phyloP scores from a whole-genome alignment of 2,329 filamentous ascomycete species.

The Xylaria sp. region DNA sequence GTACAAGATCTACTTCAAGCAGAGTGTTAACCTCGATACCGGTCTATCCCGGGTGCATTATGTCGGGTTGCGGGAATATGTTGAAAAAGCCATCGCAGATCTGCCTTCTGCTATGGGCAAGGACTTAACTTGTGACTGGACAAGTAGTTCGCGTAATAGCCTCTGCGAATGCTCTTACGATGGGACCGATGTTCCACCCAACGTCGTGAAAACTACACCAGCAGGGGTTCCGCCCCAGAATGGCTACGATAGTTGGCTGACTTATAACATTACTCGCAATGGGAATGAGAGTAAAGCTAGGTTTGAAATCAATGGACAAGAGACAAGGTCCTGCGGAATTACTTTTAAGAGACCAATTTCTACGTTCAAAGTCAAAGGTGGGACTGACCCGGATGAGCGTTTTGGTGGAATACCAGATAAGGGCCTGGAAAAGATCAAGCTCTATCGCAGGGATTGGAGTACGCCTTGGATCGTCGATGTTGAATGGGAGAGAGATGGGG shows the following conservation, averaged over 20 bases:
- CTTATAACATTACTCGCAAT: slow-evolving; percentile 66
- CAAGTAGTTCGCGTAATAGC: slow-evolving; percentile 58
- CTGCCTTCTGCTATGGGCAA: slow-evolving; percentile 78
- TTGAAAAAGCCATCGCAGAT: slow-evolving; percentile 72
- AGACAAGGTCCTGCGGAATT: slow-evolving; percentile 83
- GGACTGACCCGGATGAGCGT: slow-evolving; percentile 68
- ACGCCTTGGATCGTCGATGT: slow-evolving; percentile 81
- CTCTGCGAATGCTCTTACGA: slow-evolving; percentile 77
- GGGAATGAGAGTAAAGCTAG: slow-evolving; percentile 61
- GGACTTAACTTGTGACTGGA: slow-evolving; percentile 62
- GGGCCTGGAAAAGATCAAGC: slow-evolving; percentile 74
- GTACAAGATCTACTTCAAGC: slow-evolving; percentile 88
- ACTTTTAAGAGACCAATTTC: slow-evolving; percentile 75
- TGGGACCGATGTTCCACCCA: slow-evolving; percentile 69
- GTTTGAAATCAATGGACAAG: slow-evolving; percentile 75
- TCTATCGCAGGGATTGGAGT: slow-evolving; percentile 87
- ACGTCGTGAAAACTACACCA: slow-evolving; percentile 64
- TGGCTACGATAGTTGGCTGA: slow-evolving; percentile 69
- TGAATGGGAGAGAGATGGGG: slow-evolving; percentile 64
- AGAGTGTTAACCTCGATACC: slow-evolving; percentile 80
- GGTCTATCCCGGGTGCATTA: slow-evolving; percentile 77
- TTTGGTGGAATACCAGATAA: slow-evolving; percentile 72
- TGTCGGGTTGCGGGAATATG: slow-evolving; percentile 73
- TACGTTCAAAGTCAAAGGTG: slow-evolving; percentile 72
- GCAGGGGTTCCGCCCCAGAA: slow-evolving; percentile 56